These are phyloP conservation scores for Fraxinus ornus DNA, from an alignment of 305 asterid species.

Conservation along the genomic window DNA sequence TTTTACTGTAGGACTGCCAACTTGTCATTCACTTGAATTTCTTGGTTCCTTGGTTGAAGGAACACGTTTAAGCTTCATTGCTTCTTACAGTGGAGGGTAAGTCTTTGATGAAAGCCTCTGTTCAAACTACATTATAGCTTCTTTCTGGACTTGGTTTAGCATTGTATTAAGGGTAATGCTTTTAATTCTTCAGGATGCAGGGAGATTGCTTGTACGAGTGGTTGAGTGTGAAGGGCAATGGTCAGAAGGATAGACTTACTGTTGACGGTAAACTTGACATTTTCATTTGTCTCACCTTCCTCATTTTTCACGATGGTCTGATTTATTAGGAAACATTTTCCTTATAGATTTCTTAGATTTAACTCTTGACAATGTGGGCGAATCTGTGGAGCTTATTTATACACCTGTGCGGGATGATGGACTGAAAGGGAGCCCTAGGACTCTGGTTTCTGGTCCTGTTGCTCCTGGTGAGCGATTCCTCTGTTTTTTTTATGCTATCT, in stretches of 20 bases:
- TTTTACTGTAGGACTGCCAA: slow-evolving; percentile 71
- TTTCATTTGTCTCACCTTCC: slow-evolving; percentile 9
- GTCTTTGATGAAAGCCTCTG: slow-evolving; percentile 16
- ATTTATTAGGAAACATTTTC: slow-evolving; percentile 20
- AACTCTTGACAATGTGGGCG: slow-evolving; percentile 71
- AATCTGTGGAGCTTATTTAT: slow-evolving; percentile 66
- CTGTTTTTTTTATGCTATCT: slow-evolving; percentile 7
- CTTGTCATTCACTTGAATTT: slow-evolving; percentile 82
- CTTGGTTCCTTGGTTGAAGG: slow-evolving; percentile 89
- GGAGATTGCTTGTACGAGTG: slow-evolving; percentile 86
- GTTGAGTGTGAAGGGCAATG: slow-evolving; percentile 68
- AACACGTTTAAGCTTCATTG: slow-evolving; percentile 55
- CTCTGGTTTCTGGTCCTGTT: slow-evolving; percentile 63
- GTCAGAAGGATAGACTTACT: slow-evolving; percentile 61
- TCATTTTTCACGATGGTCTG: slow-evolving; percentile 20
- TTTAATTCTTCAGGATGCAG: slow-evolving; percentile 60
- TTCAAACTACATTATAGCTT: slow-evolving; percentile 18
- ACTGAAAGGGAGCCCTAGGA: slow-evolving; percentile 58
- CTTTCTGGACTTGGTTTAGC: slow-evolving; percentile 18
- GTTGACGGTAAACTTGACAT: slow-evolving; percentile 50
- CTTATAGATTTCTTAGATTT: slow-evolving; percentile 75
- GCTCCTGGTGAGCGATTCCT: slow-evolving; percentile 66
- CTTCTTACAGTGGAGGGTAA: slow-evolving; percentile 93
- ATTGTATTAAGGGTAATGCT: slow-evolving; percentile 21
- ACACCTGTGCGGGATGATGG: slow-evolving; percentile 93